Evolutionary conservation across 2,329 filamentous ascomycete species (phyloP), one percentile per base, ranked within the genome.

Genomic region (Pseudogymnoascus sp.): DNA sequence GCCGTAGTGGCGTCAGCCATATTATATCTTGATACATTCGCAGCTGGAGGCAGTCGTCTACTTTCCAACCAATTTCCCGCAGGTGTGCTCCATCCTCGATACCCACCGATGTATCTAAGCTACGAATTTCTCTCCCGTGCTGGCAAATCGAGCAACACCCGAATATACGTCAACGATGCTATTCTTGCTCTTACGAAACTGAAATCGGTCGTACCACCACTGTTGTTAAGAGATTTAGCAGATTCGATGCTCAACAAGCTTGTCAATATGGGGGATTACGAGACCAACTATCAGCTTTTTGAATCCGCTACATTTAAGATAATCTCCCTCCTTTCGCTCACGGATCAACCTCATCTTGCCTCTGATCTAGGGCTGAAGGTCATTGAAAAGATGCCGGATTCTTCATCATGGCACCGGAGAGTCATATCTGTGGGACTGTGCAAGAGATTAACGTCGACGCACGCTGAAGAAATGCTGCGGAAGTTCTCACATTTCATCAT

Each of bases 41-140:
- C 25, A 11, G 43, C 22, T 30, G 43, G 43, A 15, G n/a, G 28
- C 15, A 50, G 7, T 15, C 43, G 43, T 30, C 43, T 50, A 28
- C 22, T 30, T 28, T 50, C 43, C 43, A 50, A 50, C 43, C 43
- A 50, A 50, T 50, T 50, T 50, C 43, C 43, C 14, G 25, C 43
- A 4, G 14, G 43, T 15, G n/a, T 11, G 28, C 22, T 28, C 25
- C 43, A 50, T 28, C 43, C 43, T 30, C 22, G 43, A 50, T 50
- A 50, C n/a, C 43, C 43, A 11, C 22, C 43, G 5, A 50, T 50
- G 43, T 50, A 50, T 14, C 25, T 50, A 15, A 25, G 28, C 8
- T 50, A 50, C 43, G 43, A 30, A 15, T 50, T 50, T 50, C 43
- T 50, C 25, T 50, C 43, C n/a, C n/a, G n/a, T 28, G 7, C n/a